phyloP scores from a whole-genome alignment of 352 stramenopile species.

The Pythium biforme region DNA sequence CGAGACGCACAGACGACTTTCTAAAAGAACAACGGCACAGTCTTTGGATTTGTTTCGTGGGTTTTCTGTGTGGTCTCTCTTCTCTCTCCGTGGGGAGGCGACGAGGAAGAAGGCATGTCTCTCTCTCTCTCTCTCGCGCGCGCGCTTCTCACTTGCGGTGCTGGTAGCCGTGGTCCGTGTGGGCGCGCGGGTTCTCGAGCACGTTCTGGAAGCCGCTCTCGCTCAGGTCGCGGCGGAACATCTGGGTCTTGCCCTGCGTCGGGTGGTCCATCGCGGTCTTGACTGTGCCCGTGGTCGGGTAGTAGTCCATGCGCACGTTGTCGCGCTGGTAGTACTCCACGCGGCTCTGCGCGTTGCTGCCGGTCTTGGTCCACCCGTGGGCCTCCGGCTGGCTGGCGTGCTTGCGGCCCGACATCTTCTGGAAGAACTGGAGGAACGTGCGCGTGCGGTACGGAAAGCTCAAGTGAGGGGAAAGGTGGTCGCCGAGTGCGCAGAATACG shows the following conservation, averaged over 20 bases:
- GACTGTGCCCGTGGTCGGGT: conserved; percentile 28
- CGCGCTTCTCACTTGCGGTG: not conserved
- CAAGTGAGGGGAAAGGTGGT: no score
- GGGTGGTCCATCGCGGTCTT: conserved; percentile 30
- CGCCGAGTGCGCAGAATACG: no score
- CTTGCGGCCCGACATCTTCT: conserved; percentile 19
- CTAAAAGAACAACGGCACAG: no score
- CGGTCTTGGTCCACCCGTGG: conserved; percentile 29
- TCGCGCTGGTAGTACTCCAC: conserved; percentile 29
- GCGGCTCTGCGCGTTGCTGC: conserved; percentile 24
- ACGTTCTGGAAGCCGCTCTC: conserved; percentile 25
- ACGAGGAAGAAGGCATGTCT: no score
- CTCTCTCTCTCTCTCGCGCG: no score
- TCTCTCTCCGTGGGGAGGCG: no score
- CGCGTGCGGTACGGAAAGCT: no score
- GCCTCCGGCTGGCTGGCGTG: conserved; percentile 23
- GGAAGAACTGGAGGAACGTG: no score
- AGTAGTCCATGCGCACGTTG: conserved; percentile 31
- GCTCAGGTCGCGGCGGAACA: conserved; percentile 26
- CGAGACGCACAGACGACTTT: no score
- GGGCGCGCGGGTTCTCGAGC: conserved; percentile 26
- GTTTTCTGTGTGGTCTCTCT: no score
- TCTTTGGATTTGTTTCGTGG: no score
- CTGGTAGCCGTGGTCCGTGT: conserved; percentile 29
- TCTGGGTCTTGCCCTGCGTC: conserved; percentile 29